Evolutionary conservation across 2,329 filamentous ascomycete species (phyloP).

Genomic region (Aspergillus phoenicis): DNA sequence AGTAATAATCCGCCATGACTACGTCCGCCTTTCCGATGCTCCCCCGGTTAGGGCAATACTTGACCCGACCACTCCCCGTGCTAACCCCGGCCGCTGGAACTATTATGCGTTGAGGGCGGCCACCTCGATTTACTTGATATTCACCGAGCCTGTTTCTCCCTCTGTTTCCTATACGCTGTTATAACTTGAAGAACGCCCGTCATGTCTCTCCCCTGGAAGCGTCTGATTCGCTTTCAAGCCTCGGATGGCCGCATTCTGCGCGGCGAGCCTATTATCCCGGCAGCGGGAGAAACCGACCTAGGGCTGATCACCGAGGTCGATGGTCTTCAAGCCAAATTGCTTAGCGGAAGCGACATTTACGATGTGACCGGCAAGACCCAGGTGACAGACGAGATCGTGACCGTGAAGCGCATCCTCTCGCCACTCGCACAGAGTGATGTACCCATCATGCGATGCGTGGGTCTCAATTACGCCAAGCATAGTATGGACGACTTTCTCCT

Average conservation of each 20-base stretch:
- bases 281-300: constrained; percentile 43
- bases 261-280: constrained; percentile 56
- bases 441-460: constrained; percentile 61
- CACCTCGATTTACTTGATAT: too few species aligned
- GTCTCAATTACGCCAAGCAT: constrained; percentile 63
- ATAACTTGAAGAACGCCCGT: too few species aligned
- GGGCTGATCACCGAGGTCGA: constrained; percentile 52
- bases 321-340: constrained; percentile 55
- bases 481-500: constrained; percentile 33
- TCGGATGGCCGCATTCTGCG: constrained; percentile 54
- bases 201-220: constrained; percentile 49
- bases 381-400: constrained; percentile 58
- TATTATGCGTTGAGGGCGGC: too few species aligned
- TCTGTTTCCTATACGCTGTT: too few species aligned
- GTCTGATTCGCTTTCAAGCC: constrained; percentile 59
- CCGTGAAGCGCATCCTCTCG: constrained; percentile 57
- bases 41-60: too few species aligned
- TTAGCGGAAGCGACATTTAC: constrained; percentile 55
- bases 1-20: too few species aligned
- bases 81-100: too few species aligned
- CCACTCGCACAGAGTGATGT: constrained; percentile 56
- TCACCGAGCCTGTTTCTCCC: too few species aligned
- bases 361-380: constrained; percentile 50
- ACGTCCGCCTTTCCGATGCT: too few species aligned
- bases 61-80: too few species aligned